Evolutionary conservation across 2,329 filamentous ascomycete genomes (phyloP), one percentile per base, ranked within the genome.

Genomic region (Colletotrichum somersetense): DNA sequence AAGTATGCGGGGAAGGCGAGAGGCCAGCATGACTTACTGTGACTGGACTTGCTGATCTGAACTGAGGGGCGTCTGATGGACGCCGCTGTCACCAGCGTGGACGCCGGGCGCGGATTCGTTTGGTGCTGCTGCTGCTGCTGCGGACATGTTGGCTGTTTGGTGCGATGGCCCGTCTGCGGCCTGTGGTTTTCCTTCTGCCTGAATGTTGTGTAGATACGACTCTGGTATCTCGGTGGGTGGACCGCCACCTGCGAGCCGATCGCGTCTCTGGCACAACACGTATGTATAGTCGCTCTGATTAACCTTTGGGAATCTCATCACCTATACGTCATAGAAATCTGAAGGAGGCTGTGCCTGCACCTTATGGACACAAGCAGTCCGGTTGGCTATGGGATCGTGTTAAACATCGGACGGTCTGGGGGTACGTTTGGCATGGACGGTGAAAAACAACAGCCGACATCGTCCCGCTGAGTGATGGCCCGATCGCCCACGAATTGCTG

Each of bases 81-180:
- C n/a, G 52, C 30, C 52, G 52, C 11, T 11, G 23, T 71, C 62
- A 23, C 33, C 38, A 40, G 62, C 55, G 57, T 65, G 70, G 33
- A 66, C 62, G 3, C 73, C 66, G 35, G 66, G 66, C 18, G 73
- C 57, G 35, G 71, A 35, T 33, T 73, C 48, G 20, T 56, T 59
- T 11, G 66, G 71, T 1, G 71, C 59, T 53, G 73, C 67, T 30
- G 30, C 30, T 30, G 66, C 63, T 53, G 73, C 67, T 30, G 66
- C 66, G 35, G 66, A 67, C 73, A 74, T 74, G 0, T 53, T 66
- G 30, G 30, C 18, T n/a, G 53, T 20, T 38, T 11, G 33, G 20
- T 14, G 30, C 53, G 16, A 14, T 20, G 20, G 8, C 18, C 10
- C 18, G 33, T n/a, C 7, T n/a, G 33, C 18, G 18, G 6, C 14